Conservation (phyloP, 805 yeast species). For the Kuraishia hungarica region DNA sequence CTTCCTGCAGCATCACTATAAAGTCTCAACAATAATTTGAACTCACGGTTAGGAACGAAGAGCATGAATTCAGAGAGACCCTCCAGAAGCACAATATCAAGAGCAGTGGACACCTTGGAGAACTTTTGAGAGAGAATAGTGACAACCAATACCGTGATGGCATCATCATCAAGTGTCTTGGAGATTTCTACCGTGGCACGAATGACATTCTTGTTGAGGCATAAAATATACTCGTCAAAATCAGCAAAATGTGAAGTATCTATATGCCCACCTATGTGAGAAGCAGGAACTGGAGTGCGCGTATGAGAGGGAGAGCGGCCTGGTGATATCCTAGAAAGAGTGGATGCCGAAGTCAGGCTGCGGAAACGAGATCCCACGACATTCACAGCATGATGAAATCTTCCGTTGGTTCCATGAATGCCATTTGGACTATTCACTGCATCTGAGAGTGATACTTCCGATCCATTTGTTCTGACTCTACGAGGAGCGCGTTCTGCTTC, state of each 20-base stretch:
- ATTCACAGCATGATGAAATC: neutral
- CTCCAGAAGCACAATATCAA: conserved; percentile 46
- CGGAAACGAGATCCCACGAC: neutral
- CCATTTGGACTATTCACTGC: neutral
- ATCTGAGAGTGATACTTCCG: neutral
- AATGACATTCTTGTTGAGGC: conserved; percentile 47
- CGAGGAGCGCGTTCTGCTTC: conserved; percentile 29
- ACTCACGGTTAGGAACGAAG: conserved; percentile 55
- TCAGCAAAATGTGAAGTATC: neutral
- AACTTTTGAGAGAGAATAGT: conserved; percentile 79
- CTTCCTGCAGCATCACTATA: conserved; percentile 40
- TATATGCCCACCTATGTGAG: neutral
- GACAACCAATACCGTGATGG: conserved; percentile 68
- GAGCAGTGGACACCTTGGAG: conserved; percentile 33
- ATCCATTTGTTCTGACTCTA: neutral
- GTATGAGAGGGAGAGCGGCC: neutral
- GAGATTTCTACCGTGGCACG: conserved; percentile 62
- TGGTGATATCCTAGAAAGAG: neutral
- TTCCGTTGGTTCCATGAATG: neutral
- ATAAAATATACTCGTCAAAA: neutral
- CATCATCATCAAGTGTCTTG: conserved; percentile 54
- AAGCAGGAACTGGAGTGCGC: neutral
- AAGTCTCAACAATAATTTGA: conserved; percentile 50
- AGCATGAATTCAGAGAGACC: conserved; percentile 61
- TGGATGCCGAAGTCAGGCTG: neutral